These are phyloP conservation scores for Syzygium aromaticum DNA, from an alignment of 345 rosid species.

Conservation along the genomic window DNA sequence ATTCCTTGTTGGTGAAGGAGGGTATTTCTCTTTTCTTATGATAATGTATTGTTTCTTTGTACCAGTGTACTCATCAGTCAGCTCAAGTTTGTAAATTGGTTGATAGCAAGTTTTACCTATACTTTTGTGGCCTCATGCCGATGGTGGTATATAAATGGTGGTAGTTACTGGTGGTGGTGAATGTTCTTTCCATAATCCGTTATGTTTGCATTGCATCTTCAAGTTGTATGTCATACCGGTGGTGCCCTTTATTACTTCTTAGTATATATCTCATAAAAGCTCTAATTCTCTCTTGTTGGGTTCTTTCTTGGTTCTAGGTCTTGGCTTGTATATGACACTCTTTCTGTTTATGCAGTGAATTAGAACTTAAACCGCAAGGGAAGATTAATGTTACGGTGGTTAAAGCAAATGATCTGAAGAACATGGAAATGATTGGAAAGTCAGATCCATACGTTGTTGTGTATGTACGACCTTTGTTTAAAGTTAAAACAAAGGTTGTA, in stretches of 20 bases:
- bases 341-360: constrained; percentile 48
- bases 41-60: background rate
- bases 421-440: constrained; percentile 97
- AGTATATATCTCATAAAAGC: background rate
- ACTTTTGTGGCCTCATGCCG: background rate
- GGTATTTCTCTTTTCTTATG: background rate
- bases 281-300: background rate
- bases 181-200: background rate
- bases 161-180: background rate
- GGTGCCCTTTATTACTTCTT: background rate
- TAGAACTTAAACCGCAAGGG: constrained; percentile 98
- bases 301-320: background rate
- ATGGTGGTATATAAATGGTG: background rate
- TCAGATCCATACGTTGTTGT: constrained; percentile 91
- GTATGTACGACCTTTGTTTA: constrained; percentile 69
- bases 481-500: constrained; percentile 70
- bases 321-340: background rate
- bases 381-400: constrained; percentile 54
- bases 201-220: background rate
- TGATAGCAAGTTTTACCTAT: background rate
- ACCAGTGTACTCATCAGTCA: background rate
- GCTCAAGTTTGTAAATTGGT: background rate
- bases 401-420: constrained; percentile 86
- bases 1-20: background rate
- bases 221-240: background rate